Conservation (phyloP, 257 asterid species). For the Ophiorrhiza pumila region DNA sequence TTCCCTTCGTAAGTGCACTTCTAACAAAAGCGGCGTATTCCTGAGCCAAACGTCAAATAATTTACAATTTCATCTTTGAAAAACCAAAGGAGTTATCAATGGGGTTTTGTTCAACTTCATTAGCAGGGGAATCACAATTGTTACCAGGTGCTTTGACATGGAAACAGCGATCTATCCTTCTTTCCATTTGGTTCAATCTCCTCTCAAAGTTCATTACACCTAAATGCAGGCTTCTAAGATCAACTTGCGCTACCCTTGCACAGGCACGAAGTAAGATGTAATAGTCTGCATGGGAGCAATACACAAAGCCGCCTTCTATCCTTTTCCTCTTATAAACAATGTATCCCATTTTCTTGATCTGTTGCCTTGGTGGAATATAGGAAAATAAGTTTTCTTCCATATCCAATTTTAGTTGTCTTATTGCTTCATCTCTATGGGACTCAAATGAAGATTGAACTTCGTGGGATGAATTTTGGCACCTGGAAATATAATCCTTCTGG, state of each 20-base stretch:
- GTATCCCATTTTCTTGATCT: slow-evolving; percentile 34
- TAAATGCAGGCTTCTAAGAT: slow-evolving; percentile 58
- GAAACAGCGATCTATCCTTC: slow-evolving; percentile 40
- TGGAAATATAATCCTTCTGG: slow-evolving; percentile 1
- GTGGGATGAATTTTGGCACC: slow-evolving; percentile 16
- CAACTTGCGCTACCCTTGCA: slow-evolving; percentile 69
- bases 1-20: not conserved
- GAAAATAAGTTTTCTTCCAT: slow-evolving; percentile 65
- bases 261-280: slow-evolving; percentile 68
- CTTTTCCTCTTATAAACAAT: slow-evolving; percentile 50
- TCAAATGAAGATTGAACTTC: slow-evolving; percentile 18
- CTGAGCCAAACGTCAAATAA: not conserved
- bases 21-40: not conserved
- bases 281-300: slow-evolving; percentile 82
- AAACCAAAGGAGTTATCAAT: not conserved
- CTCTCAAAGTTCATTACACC: slow-evolving; percentile 71
- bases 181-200: slow-evolving; percentile 56
- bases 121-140: slow-evolving; percentile 30
- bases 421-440: slow-evolving; percentile 33
- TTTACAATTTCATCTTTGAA: not conserved
- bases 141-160: slow-evolving; percentile 20
- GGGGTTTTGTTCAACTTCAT: slow-evolving; percentile 10
- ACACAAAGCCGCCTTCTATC: slow-evolving; percentile 42
- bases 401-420: slow-evolving; percentile 52
- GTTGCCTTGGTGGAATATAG: slow-evolving; percentile 56